Percentiles rank a stretch among this genome's conserved stretches.
These are phyloP conservation scores for Chlamydomonas asymmetrica DNA, from an alignment of 139 green algal genomes.

Conservation along the genomic window DNA sequence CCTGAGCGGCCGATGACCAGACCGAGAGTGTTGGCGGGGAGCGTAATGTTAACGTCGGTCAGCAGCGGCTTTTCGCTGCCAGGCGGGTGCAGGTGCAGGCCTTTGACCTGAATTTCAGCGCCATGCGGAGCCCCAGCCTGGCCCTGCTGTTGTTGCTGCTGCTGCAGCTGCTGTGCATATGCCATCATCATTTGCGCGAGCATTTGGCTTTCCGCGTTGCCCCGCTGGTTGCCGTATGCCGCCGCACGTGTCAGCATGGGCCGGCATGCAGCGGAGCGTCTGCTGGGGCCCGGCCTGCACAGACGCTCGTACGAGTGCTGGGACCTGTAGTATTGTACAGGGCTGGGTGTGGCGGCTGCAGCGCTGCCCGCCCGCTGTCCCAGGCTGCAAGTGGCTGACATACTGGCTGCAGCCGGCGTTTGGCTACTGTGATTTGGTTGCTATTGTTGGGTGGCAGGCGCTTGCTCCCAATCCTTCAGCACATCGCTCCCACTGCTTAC, in stretches of 20 bases:
- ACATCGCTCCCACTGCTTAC: too few species aligned
- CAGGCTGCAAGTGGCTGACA: too few species aligned
- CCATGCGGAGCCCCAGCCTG: neutral
- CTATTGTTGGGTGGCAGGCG: too few species aligned
- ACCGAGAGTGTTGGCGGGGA: slow-evolving; percentile 73
- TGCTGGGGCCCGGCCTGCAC: too few species aligned
- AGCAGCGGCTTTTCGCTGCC: slow-evolving; percentile 67
- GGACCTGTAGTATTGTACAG: too few species aligned
- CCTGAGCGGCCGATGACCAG: slow-evolving; percentile 84
- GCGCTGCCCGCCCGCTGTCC: too few species aligned
- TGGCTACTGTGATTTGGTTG: too few species aligned
- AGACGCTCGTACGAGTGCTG: too few species aligned
- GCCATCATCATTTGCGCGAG: slow-evolving; percentile 20
- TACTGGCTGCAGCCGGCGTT: too few species aligned
- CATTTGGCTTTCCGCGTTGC: too few species aligned
- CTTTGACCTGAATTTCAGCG: slow-evolving; percentile 25
- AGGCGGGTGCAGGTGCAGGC: slow-evolving; percentile 58
- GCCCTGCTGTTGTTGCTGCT: slow-evolving; percentile 23
- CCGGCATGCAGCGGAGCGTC: neutral
- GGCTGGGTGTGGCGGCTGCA: too few species aligned
- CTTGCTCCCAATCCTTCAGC: too few species aligned
- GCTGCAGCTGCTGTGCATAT: slow-evolving; percentile 16
- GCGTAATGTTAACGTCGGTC: slow-evolving; percentile 57
- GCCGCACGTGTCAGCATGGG: neutral
- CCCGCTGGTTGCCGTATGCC: neutral